Percentiles rank a stretch among this genome's conserved stretches.
Conservation (phyloP, 2,329 filamentous ascomycete species). For the Verticillium dahliae region DNA sequence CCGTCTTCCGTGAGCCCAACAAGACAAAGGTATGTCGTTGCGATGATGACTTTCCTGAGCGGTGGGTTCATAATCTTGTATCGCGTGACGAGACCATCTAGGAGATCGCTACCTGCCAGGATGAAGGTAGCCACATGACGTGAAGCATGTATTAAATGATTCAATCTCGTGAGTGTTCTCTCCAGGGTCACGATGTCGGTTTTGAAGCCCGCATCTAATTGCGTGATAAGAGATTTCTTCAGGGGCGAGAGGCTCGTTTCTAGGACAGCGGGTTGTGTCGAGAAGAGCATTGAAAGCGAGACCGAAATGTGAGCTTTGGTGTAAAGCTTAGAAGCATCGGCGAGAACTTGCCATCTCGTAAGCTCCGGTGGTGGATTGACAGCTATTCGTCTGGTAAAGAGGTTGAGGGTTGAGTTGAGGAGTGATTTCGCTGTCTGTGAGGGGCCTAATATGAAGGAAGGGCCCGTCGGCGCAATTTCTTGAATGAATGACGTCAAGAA, state of each 20-base stretch:
- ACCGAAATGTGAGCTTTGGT: slow-evolving; percentile 53
- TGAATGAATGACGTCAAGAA: slow-evolving; percentile 66
- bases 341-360: slow-evolving; percentile 60
- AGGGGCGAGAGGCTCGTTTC: slow-evolving; percentile 50
- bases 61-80: slow-evolving; percentile 59
- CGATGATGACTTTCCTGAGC: slow-evolving; percentile 61
- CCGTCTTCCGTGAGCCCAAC: slow-evolving; percentile 55
- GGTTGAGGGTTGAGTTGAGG: slow-evolving; percentile 56
- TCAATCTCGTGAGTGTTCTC: slow-evolving; percentile 49
- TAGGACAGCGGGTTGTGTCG: slow-evolving; percentile 37
- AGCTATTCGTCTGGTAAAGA: slow-evolving; percentile 52
- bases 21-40: slow-evolving; percentile 70
- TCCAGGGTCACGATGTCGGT: slow-evolving; percentile 50
- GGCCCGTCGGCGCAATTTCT: slow-evolving; percentile 38
- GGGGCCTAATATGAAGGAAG: slow-evolving; percentile 21
- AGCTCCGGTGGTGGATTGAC: slow-evolving; percentile 38
- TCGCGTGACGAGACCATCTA: slow-evolving; percentile 66
- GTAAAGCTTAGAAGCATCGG: slow-evolving; percentile 62
- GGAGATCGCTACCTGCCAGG: slow-evolving; percentile 78
- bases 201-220: slow-evolving; percentile 55
- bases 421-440: slow-evolving; percentile 36
- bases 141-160: slow-evolving; percentile 57
- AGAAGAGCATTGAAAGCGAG: slow-evolving; percentile 44
- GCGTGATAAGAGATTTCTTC: slow-evolving; percentile 56
- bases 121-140: slow-evolving; percentile 54